Conservation (phyloP, 768 basidiomycete genomes). For the Galerina marginata region DNA sequence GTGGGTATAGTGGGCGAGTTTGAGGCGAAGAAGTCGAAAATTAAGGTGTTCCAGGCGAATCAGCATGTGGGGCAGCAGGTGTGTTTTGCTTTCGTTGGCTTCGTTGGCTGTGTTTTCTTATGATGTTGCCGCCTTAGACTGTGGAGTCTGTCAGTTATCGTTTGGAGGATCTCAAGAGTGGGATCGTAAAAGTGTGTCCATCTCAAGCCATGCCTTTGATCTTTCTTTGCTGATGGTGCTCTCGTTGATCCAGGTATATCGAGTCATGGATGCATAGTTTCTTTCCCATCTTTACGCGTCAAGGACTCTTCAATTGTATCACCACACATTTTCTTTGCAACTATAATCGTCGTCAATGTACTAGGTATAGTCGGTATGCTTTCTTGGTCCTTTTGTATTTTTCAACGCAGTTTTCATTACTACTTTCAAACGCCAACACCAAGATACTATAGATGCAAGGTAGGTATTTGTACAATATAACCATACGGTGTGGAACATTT, state of each 20-base stretch:
- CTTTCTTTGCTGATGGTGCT: background rate
- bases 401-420: background rate
- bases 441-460: background rate
- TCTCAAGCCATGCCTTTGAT: constrained; percentile 9
- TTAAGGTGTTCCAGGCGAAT: constrained; percentile 86
- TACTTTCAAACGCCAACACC: background rate
- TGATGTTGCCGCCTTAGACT: constrained; percentile 33
- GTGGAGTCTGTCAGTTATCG: constrained; percentile 87
- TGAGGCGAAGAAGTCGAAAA: constrained; percentile 87
- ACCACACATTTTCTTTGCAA: background rate
- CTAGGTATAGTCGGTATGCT: background rate
- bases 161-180: constrained; percentile 88
- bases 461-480: background rate
- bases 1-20: constrained; percentile 83
- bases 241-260: constrained; percentile 37
- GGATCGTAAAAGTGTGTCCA: constrained; percentile 68
- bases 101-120: background rate
- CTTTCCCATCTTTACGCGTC: background rate
- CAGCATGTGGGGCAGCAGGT: constrained; percentile 86
- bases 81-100: constrained; percentile 31
- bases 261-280: constrained; percentile 42
- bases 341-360: background rate
- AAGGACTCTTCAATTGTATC: constrained; percentile 6
- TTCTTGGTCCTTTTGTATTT: background rate
- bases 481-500: background rate